These are phyloP conservation scores for Populus pruinosa DNA, from an alignment of 345 rosid genomes.

Conservation along the genomic window DNA sequence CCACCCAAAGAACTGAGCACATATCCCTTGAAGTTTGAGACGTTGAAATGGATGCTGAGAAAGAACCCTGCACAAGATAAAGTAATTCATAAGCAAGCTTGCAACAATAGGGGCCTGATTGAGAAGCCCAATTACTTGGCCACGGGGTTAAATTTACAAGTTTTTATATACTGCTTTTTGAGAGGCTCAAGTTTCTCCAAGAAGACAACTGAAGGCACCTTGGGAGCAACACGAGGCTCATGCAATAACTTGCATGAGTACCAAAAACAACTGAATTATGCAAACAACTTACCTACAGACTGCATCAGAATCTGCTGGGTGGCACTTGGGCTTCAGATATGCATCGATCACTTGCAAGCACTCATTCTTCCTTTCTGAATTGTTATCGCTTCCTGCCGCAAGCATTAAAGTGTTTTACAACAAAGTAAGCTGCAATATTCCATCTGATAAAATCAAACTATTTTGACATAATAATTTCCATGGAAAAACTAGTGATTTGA, in stretches of 20 bases:
- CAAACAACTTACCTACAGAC: conserved; percentile 48
- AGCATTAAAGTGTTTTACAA: conserved; percentile 11
- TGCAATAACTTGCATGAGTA: conserved; percentile 6
- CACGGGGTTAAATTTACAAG: background rate
- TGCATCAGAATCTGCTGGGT: conserved; percentile 63
- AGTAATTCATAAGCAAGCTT: background rate
- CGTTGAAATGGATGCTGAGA: conserved; percentile 55
- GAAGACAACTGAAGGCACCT: background rate
- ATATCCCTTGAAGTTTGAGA: conserved; percentile 51
- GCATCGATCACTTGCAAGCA: conserved; percentile 72
- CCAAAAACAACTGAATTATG: background rate
- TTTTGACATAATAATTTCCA: background rate
- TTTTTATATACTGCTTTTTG: background rate
- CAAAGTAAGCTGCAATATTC: conserved; percentile 1
- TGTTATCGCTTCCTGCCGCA: conserved; percentile 33
- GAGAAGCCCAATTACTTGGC: background rate
- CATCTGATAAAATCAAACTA: background rate
- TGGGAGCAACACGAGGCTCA: no score
- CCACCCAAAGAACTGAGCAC: conserved; percentile 74
- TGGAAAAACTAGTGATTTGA: background rate
- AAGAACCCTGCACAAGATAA: conserved; percentile 45
- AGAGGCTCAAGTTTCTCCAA: background rate
- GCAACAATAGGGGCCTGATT: background rate
- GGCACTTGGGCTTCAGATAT: conserved; percentile 77
- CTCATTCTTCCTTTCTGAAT: conserved; percentile 33